Base-by-base conservation (phyloP, 345 rosid genomes). In the Salix brachista region DNA sequence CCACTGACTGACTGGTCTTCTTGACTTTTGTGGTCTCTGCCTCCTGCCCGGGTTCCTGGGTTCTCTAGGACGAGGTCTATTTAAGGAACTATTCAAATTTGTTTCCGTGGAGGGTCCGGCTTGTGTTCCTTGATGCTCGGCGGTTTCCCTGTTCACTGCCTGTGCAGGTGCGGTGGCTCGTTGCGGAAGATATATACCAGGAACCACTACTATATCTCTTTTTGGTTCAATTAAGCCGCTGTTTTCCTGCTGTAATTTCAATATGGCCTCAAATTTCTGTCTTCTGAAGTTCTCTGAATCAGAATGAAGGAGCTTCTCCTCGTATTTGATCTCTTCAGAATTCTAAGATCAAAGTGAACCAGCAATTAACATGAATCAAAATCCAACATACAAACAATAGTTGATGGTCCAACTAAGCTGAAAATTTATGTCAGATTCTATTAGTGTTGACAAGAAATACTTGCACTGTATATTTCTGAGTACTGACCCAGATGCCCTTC, bases 161-260 rank as follows among this genome's bases (percentile, higher is more conserved):
- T 84, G 36, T 56, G 86, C 6, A 5, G 86, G 73, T 13, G 10
- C 5, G 11, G 80, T 17, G 21, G 78, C 77, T 30, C 89, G 84
- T 11, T 66, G 90, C 41, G 91, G 89, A 80, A 93, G 90, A 87
- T 82, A 89, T 91, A 91, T 89, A 72, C 94, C 95, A 3, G 97
- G 95, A 77, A 85, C 79, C 61, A 92, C 93, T 1, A 83, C 84
- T 46, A 87, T 52, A 69, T 82, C 86, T 72, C 76, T 86, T 82
- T 87, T 89, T 12, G 85, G 89, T 80, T 93, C 93, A 71, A 91
- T 90, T 67, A 92, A 60, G 71, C 97, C 95, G 11, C 87, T 83
- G 9, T 77, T 89, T 68, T 88, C 97, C 83, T 89, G 80, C 77
- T 94, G 99, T 13, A 77, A 68, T 82, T 87, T 91, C 54, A 82